Conservation (phyloP, 176 grass and related monocot species). For the Juncus effusus region DNA sequence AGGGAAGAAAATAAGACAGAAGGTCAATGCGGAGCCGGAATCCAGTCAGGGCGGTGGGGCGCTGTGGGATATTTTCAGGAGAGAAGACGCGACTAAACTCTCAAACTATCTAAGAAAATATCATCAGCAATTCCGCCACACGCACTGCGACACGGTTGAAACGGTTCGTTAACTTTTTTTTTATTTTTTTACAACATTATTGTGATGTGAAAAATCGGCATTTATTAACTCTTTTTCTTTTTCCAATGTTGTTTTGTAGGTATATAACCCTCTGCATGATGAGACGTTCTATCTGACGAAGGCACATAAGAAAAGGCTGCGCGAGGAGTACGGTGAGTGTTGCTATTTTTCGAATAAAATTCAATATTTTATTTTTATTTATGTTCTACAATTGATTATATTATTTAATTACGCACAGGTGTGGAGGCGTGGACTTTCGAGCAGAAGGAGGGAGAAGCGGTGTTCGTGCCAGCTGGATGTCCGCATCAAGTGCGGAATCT, state of each 20-base stretch:
- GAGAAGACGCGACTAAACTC: conserved; percentile 21
- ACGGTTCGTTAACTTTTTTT: conserved; percentile 37
- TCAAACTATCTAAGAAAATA: conserved; percentile 35
- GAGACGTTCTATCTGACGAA: conserved; percentile 58
- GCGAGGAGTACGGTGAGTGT: conserved; percentile 63
- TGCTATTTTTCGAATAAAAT: too few species aligned
- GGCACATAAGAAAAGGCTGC: conserved; percentile 64
- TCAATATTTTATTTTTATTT: not conserved
- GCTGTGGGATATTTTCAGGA: conserved; percentile 33
- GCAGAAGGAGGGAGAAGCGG: conserved; percentile 26
- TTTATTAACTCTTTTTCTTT: conserved; percentile 16
- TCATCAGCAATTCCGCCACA: conserved; percentile 67
- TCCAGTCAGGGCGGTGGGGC: conserved; percentile 11
- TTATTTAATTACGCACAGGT: conserved; percentile 9
- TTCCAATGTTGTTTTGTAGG: conserved; percentile 38
- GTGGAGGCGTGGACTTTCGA: conserved; percentile 30
- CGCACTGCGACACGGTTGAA: conserved; percentile 49
- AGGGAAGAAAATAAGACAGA: not conserved
- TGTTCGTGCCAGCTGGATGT: conserved; percentile 31
- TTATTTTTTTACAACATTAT: too few species aligned
- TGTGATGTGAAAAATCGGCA: not conserved
- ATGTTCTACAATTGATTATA: conserved; percentile 2
- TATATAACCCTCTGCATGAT: conserved; percentile 67
- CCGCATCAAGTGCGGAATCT: conserved; percentile 35
- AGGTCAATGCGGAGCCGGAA: not conserved